Conservation (phyloP, 768 basidiomycete genomes). For the Imleria badia region DNA sequence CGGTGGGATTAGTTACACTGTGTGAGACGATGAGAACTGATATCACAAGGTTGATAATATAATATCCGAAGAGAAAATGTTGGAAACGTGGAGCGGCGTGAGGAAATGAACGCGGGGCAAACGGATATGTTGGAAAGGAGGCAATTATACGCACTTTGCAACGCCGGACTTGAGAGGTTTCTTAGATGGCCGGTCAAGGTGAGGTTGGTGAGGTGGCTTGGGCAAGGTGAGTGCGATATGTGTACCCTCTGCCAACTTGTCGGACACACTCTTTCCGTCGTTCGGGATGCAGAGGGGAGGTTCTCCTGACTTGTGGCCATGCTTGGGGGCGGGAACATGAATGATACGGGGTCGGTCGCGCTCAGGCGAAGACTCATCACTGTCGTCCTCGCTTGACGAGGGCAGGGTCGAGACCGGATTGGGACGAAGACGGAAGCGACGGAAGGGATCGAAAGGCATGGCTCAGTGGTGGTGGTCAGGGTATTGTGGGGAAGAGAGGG, state of each 20-base stretch:
- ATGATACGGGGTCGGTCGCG: neutral
- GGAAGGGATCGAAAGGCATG: conserved; percentile 22
- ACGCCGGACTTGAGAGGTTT: conserved; percentile 1
- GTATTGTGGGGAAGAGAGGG: neutral
- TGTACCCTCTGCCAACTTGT: neutral
- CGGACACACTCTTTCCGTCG: neutral
- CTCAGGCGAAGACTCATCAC: conserved; percentile 23
- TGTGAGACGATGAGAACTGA: conserved; percentile 1
- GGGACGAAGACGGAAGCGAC: conserved; percentile 23
- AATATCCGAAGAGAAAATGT: neutral
- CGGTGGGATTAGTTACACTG: neutral
- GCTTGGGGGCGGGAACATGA: conserved; percentile 7
- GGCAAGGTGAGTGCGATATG: neutral
- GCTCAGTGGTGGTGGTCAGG: fast-evolving
- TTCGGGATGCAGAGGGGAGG: neutral
- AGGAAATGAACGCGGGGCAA: conserved; percentile 1
- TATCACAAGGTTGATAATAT: neutral
- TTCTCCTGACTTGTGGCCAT: neutral
- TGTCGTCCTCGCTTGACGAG: conserved; percentile 22
- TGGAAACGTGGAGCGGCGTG: neutral
- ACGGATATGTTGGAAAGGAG: neutral
- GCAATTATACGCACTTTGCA: conserved; percentile 13
- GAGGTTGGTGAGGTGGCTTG: neutral
- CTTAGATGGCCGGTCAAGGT: neutral
- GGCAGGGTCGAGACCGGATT: neutral